These are phyloP conservation scores for Didymella sp. DNA, from an alignment of 2,329 filamentous ascomycete genomes.

Conservation along the genomic window DNA sequence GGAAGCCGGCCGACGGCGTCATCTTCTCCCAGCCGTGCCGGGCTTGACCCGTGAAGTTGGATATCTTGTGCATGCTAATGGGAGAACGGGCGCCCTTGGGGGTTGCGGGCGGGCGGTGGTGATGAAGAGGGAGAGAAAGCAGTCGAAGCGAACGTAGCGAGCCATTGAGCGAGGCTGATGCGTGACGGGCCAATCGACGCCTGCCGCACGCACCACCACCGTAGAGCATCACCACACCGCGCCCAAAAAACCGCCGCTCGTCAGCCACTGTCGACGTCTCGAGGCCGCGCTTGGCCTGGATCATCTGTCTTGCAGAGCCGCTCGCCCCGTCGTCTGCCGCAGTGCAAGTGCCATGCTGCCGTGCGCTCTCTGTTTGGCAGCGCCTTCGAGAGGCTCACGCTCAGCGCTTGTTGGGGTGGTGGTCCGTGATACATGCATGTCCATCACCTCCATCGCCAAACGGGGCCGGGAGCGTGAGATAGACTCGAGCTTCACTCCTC, in stretches of 20 bases:
- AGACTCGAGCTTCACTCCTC: conserved; percentile 5
- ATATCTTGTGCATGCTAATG: conserved; percentile 69
- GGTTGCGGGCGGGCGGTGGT: conserved; percentile 33
- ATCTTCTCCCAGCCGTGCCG: conserved; percentile 73
- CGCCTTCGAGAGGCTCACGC: neutral
- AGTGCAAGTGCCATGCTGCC: neutral
- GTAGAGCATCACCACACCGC: conserved; percentile 5
- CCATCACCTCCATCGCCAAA: conserved; percentile 6
- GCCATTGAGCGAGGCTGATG: conserved; percentile 27
- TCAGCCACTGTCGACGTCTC: neutral
- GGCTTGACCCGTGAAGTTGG: conserved; percentile 70
- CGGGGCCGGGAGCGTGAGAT: neutral
- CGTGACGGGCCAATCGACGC: conserved; percentile 8
- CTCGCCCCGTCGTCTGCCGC: neutral
- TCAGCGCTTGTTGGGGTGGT: conserved; percentile 14
- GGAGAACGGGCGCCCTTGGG: conserved; percentile 37
- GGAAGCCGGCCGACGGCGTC: conserved; percentile 67
- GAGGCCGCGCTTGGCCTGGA: neutral
- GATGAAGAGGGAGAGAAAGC: conserved; percentile 31
- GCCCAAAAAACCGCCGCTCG: conserved; percentile 10
- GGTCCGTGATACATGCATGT: conserved; percentile 10
- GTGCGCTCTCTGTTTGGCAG: neutral
- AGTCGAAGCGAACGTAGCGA: conserved; percentile 24
- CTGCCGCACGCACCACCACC: conserved; percentile 12
- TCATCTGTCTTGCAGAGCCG: conserved; percentile 3